phyloP scores from a whole-genome alignment of 305 asterid genomes.

The Lippia alba region DNA sequence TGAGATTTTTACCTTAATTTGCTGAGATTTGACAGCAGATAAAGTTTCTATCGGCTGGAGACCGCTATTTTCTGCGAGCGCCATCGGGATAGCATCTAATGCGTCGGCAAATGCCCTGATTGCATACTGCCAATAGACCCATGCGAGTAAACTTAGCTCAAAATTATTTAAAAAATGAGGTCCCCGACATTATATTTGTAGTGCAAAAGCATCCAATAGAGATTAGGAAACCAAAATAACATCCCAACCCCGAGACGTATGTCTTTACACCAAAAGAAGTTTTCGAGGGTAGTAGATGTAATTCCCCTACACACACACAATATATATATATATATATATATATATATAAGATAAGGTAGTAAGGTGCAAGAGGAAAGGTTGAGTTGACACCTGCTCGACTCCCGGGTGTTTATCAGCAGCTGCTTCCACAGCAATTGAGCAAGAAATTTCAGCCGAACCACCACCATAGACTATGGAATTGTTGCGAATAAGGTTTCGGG shows the following conservation, averaged over 20 bases:
- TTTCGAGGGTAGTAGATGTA: no score
- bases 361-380: not conserved
- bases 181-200: no score
- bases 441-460: constrained; percentile 93
- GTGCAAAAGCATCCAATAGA: no score
- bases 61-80: constrained; percentile 95
- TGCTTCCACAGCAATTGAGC: constrained; percentile 92
- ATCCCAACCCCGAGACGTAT: no score
- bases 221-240: no score
- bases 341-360: no score
- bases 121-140: constrained; percentile 65
- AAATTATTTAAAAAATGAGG: no score
- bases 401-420: constrained; percentile 93
- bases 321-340: no score
- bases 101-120: constrained; percentile 95
- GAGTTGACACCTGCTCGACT: constrained; percentile 72
- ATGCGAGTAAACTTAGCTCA: not conserved
- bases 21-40: constrained; percentile 88
- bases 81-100: constrained; percentile 91
- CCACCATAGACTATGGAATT: constrained; percentile 96
- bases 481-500: constrained; percentile 90
- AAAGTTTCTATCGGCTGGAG: constrained; percentile 92
- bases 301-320: no score
- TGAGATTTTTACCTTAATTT: constrained; percentile 65
- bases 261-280: no score